These are phyloP conservation scores for Eutypa lata DNA, from an alignment of 2,329 filamentous ascomycete genomes.

Conservation along the genomic window DNA sequence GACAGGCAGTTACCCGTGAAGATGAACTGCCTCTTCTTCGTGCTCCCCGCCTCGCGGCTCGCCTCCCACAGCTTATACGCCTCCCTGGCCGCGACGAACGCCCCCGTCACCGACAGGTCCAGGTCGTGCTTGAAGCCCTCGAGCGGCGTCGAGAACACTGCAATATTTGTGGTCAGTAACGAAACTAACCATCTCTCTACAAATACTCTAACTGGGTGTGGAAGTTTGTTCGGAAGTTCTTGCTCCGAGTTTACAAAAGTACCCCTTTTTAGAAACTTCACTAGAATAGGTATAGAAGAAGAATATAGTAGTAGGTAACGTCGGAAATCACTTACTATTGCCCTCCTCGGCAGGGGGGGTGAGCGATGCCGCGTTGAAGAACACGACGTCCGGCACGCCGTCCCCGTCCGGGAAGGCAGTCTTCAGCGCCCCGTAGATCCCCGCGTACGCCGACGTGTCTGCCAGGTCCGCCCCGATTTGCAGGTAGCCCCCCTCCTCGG, in stretches of 20 bases:
- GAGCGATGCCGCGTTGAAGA: slow-evolving; percentile 1
- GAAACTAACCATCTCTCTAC: no score
- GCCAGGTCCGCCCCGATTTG: slow-evolving; percentile 1
- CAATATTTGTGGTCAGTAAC: no score
- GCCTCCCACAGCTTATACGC: slow-evolving; percentile 1
- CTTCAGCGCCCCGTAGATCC: neutral
- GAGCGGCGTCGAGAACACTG: slow-evolving; percentile 1
- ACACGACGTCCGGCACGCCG: neutral
- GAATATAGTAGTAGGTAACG: no score
- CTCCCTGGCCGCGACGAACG: slow-evolving; percentile 1
- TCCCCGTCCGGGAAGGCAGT: neutral
- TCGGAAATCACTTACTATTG: no score
- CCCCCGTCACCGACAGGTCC: neutral
- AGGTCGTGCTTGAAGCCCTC: neutral
- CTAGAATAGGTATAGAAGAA: no score
- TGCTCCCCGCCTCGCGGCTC: neutral
- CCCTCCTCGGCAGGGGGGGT: neutral
- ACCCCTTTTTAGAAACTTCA: no score
- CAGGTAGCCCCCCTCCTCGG: slow-evolving; percentile 3
- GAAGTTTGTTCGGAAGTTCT: no score
- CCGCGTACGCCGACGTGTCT: neutral
- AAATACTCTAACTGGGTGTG: no score
- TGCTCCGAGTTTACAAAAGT: no score
- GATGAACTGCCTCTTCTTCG: slow-evolving; percentile 2
- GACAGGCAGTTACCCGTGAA: neutral